A percentile compares a stretch with the other conserved stretches of the same genome.
These are phyloP conservation scores for Cronartium quercuum DNA, from an alignment of 1,284 basidiomycete genomes.

Conservation along the genomic window DNA sequence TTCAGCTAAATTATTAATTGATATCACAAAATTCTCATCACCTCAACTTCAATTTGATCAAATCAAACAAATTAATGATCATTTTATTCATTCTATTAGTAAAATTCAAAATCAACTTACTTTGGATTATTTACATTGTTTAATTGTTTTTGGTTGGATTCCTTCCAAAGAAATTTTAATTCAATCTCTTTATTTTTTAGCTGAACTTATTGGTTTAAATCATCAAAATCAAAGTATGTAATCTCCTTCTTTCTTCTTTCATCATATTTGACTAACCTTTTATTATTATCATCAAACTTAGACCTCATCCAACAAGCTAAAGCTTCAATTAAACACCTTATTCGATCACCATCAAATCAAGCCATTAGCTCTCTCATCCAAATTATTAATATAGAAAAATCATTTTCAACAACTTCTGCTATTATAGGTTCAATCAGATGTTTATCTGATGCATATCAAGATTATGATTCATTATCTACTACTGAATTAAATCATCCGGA, in stretches of 20 bases:
- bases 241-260: neutral
- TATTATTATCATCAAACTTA: neutral
- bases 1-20: constrained; percentile 9
- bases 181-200: constrained; percentile 23
- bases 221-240: neutral
- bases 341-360: constrained; percentile 38
- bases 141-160: constrained; percentile 28
- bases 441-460: constrained; percentile 29
- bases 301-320: constrained; percentile 34
- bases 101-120: constrained; percentile 17
- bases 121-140: constrained; percentile 19
- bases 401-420: neutral
- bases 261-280: neutral
- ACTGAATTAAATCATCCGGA: constrained; percentile 4
- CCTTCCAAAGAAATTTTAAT: constrained; percentile 12
- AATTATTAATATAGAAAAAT: neutral
- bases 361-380: constrained; percentile 29
- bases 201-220: constrained; percentile 22
- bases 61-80: constrained; percentile 24
- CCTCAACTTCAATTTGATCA: constrained; percentile 20
- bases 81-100: constrained; percentile 11
- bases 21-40: constrained; percentile 36
- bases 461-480: constrained; percentile 29
- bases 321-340: constrained; percentile 36
- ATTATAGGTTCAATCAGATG: constrained; percentile 33